Evolutionary conservation across 768 basidiomycete genomes (phyloP).

Genomic region (Leucocoprinus birnbaumii): DNA sequence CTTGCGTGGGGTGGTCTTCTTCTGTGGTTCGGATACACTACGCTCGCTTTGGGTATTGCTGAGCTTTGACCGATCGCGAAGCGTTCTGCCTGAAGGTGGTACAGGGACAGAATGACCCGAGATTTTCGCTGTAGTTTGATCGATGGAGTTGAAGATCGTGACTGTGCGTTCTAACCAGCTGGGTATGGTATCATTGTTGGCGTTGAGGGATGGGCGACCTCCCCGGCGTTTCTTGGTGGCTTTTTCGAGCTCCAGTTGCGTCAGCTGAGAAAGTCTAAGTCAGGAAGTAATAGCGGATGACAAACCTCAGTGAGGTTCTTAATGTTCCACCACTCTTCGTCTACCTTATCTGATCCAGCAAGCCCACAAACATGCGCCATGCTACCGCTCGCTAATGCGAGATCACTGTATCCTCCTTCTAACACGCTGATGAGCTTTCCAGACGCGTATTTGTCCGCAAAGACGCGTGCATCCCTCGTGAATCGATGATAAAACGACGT

Average conservation of each 20-base stretch:
- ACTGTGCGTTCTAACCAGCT: slow-evolving; percentile 60
- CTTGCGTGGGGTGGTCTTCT: slow-evolving; percentile 5
- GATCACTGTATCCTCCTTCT: slow-evolving; percentile 94
- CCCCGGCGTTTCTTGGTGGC: slow-evolving; percentile 59
- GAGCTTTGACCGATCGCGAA: slow-evolving; percentile 52
- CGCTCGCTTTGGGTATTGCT: slow-evolving; percentile 23
- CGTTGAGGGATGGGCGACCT: slow-evolving; percentile 37
- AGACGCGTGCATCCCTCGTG: slow-evolving; percentile 60
- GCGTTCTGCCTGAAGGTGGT: slow-evolving; percentile 36
- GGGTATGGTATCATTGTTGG: slow-evolving; percentile 28
- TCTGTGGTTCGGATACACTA: slow-evolving; percentile 1
- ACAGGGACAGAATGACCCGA: slow-evolving; percentile 18
- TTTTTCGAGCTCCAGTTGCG: slow-evolving; percentile 54
- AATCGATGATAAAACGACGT: slow-evolving; percentile 84
- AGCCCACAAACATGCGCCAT: slow-evolving; percentile 82
- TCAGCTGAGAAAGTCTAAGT: not conserved
- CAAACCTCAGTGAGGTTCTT: slow-evolving; percentile 59
- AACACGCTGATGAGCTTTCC: slow-evolving; percentile 85
- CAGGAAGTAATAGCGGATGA: not conserved
- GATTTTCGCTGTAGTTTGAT: slow-evolving; percentile 22
- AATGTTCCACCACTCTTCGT: slow-evolving; percentile 62
- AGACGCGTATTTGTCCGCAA: slow-evolving; percentile 62
- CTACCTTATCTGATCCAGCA: slow-evolving; percentile 32
- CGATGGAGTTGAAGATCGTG: slow-evolving; percentile 45
- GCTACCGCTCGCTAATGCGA: slow-evolving; percentile 78